Conservation (phyloP, 164 flowering plant species). For the Magnolia officinalis region DNA sequence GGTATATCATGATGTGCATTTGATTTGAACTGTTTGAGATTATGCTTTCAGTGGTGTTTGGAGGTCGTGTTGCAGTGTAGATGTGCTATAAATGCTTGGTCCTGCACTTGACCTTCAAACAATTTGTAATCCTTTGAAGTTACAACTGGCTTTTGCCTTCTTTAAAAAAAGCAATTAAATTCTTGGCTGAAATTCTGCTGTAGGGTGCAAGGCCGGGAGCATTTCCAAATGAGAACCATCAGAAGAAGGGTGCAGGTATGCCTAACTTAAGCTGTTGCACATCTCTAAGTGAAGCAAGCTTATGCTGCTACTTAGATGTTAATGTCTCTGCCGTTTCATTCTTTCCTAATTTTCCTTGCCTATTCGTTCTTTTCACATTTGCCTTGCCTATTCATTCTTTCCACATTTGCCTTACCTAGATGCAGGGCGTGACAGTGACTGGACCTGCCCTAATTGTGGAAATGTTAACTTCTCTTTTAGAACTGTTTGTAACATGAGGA, state of each 20-base stretch:
- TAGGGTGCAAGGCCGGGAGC: conserved; percentile 84
- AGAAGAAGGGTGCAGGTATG: conserved; percentile 44
- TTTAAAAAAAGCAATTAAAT: background rate
- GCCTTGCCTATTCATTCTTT: background rate
- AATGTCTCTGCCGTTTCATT: background rate
- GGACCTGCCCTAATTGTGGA: conserved; percentile 97
- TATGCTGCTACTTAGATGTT: background rate
- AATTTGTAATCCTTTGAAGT: too few species aligned
- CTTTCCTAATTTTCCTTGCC: background rate
- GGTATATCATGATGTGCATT: conserved; percentile 43
- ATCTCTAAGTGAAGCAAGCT: background rate
- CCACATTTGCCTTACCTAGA: conserved; percentile 33
- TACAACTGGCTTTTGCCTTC: background rate
- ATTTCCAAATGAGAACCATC: conserved; percentile 66
- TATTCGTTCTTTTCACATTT: background rate
- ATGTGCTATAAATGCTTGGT: too few species aligned
- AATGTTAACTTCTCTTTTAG: conserved; percentile 94
- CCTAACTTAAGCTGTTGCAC: background rate
- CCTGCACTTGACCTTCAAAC: too few species aligned
- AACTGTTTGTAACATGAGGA: conserved; percentile 97
- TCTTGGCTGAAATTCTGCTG: conserved; percentile 6
- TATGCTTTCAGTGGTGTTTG: background rate
- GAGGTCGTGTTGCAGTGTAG: too few species aligned
- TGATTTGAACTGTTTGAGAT: background rate
- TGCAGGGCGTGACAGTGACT: conserved; percentile 77